Evolutionary conservation across 352 stramenopile species (phyloP), one percentile per base, ranked within the genome.

Genomic region (Hyaloperonospora brassicae): DNA sequence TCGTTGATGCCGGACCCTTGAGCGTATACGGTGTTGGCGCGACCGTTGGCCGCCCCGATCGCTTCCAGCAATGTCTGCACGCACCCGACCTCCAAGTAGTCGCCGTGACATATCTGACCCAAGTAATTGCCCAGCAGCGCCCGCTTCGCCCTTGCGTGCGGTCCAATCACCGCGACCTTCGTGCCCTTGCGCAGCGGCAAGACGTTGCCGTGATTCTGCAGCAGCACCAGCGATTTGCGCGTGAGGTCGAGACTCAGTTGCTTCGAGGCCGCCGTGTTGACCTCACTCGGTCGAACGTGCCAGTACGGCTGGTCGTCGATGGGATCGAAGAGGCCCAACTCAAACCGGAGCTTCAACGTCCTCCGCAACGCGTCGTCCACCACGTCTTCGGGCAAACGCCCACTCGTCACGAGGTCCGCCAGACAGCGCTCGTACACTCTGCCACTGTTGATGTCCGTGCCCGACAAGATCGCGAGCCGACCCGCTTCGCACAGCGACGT

Each of bases 281-380:
- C 75, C 35, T 89, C 79, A 8, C 63, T 81, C 0, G 81, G 70
- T 12, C 68, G 22, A 9, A 93, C 75, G 36, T 91, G 62, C 66
- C 76, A 84, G 56, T 91, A 96, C 36, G 82, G 80, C 31, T 94
- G 80, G 39, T 87, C 64, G 2, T 89, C 84, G 44, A 89, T 83
- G 1, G 81, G 72, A 47, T 97, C 89, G 64, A 98, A 98, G 11
- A 97, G 57, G 0, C 94, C 93, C 7, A 98, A 64, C 31, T 93
- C 61, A 50, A 98, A 96, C 25, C 89, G 84, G 10, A 97, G 75
- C 53, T 73, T 72, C 8, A 98, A 79, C 22, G 81, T 87, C 21
- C 68, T 65, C 2, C 79, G 68, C 21, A 87, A 62, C 8, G 79
- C 70, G 64, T 76, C 71, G 70, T 94, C 59, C 12, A 82, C 50